phyloP scores from a whole-genome alignment of 2,329 filamentous ascomycete genomes.

The Trichoderma atrobrunneum region DNA sequence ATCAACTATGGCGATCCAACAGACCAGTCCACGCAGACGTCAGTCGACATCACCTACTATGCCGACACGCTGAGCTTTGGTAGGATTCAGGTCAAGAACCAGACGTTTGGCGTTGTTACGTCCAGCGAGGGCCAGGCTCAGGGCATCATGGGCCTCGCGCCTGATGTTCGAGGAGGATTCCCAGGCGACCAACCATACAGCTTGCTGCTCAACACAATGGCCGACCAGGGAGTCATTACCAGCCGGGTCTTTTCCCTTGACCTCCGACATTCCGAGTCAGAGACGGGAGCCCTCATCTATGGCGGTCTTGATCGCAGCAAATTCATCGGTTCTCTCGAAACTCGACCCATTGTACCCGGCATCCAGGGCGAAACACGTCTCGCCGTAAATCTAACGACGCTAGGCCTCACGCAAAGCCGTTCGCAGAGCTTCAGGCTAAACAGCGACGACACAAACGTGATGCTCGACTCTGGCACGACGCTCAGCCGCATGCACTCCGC shows the following conservation, averaged over 20 bases:
- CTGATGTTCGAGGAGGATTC: slow-evolving; percentile 41
- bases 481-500: slow-evolving; percentile 44
- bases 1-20: slow-evolving; percentile 41
- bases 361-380: slow-evolving; percentile 37
- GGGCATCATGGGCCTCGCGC: slow-evolving; percentile 52
- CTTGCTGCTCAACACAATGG: slow-evolving; percentile 51
- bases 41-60: slow-evolving; percentile 44
- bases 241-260: slow-evolving; percentile 52
- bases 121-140: slow-evolving; percentile 47
- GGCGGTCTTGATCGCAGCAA: slow-evolving; percentile 53
- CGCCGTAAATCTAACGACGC: slow-evolving; percentile 31
- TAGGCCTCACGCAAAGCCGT: slow-evolving; percentile 32
- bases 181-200: slow-evolving; percentile 44
- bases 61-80: slow-evolving; percentile 47
- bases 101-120: slow-evolving; percentile 50
- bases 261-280: slow-evolving; percentile 42
- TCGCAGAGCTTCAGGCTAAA: slow-evolving; percentile 27
- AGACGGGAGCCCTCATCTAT: slow-evolving; percentile 50
- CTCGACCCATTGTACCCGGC: slow-evolving; percentile 42
- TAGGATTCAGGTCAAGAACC: slow-evolving; percentile 39
- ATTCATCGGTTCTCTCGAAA: slow-evolving; percentile 46
- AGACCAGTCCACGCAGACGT: slow-evolving; percentile 36
- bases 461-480: slow-evolving; percentile 54
- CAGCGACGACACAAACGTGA: slow-evolving; percentile 38
- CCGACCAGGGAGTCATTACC: slow-evolving; percentile 45